Percentiles rank a stretch among this genome's conserved stretches.
Evolutionary conservation across 768 basidiomycete species (phyloP).

Genomic region (Amyloporia xantha): DNA sequence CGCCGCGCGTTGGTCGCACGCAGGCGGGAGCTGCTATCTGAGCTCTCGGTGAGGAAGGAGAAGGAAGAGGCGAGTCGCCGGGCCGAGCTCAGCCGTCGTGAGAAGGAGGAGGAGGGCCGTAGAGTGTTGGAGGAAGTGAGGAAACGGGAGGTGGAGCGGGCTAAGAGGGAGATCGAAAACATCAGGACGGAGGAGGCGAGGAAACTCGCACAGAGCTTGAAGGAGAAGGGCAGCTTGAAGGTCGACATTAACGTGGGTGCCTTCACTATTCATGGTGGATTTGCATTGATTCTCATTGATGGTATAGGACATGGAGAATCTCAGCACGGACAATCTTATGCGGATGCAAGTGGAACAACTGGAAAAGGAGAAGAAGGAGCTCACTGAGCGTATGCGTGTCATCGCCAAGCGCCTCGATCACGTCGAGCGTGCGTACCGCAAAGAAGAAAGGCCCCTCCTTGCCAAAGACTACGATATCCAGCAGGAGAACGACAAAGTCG

Average conservation of each 20-base stretch:
- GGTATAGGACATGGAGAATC: constrained; percentile 66
- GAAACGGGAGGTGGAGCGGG: constrained; percentile 59
- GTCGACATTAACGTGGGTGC: constrained; percentile 60
- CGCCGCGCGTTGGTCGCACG: constrained; percentile 78
- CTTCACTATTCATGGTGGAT: neutral
- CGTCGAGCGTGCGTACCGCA: constrained; percentile 88
- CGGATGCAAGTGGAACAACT: constrained; percentile 89
- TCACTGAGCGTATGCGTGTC: constrained; percentile 75
- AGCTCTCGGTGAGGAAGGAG: constrained; percentile 79
- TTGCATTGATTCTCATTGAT: constrained; percentile 5
- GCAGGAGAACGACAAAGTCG: constrained; percentile 67
- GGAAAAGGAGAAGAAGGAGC: constrained; percentile 93
- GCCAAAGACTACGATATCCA: constrained; percentile 82
- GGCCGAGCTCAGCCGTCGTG: constrained; percentile 58
- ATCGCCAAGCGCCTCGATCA: constrained; percentile 90
- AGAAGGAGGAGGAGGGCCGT: constrained; percentile 64
- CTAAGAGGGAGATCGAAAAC: constrained; percentile 66
- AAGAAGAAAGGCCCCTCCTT: constrained; percentile 85
- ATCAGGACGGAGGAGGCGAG: constrained; percentile 78
- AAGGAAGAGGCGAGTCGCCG: constrained; percentile 80
- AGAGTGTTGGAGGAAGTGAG: constrained; percentile 57
- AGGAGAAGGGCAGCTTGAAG: constrained; percentile 71
- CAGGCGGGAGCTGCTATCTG: constrained; percentile 77
- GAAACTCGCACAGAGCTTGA: constrained; percentile 79
- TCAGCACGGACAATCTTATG: constrained; percentile 83